Evolutionary conservation across 23 red algal genomes (phyloP), one percentile per base, ranked within the genome.

Genomic region (Gracilaria vermiculophylla): DNA sequence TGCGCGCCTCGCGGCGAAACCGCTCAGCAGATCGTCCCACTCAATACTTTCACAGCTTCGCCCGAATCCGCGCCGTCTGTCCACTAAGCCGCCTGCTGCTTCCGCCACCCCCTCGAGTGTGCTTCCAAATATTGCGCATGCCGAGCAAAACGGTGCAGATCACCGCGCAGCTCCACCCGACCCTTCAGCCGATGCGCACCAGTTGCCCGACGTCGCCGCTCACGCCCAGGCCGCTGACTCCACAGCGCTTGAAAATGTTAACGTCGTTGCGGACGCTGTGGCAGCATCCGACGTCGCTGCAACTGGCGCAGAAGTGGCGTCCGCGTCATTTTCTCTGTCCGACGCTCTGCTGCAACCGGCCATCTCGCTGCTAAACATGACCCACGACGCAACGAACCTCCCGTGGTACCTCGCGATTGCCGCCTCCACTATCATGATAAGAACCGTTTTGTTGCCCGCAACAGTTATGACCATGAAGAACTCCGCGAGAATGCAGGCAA

Each of bases 361-460:
- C 13, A 48, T 85, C 35, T 56, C 79, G 31, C 41, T 78, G 33
- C 55, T 93, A 36, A 50, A 83, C 36, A 42, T 60, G 50, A 66
- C 89, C 19, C 95, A 98, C 72, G 85, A 84, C 31, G 62, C 60
- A 34, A 87, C 95, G 0, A 87, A 85, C 9, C 58, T 98, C 32
- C 96, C 96, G 1, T 98, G 96, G 96, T 98, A 87, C 84, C 7
- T 78, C 1, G 76, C 93, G n/a, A 91, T 98, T 53, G 92, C 62
- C 21, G 48, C 78, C 13, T 60, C 77, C 16, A 98, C 96, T 5
- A 10, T 94, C 69, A 57, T 40, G 19, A 86, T 94, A 53, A 91
- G 96, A 4, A 56, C 85, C 13, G 12, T 89, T 17, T 32, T 98
- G 34, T 53, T 98, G 5, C 96, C 96, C 14, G 60, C 91, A 20